Evolutionary conservation across 148 eudicot genomes (phyloP).

Genomic region (Chenopodium berlandieri): DNA sequence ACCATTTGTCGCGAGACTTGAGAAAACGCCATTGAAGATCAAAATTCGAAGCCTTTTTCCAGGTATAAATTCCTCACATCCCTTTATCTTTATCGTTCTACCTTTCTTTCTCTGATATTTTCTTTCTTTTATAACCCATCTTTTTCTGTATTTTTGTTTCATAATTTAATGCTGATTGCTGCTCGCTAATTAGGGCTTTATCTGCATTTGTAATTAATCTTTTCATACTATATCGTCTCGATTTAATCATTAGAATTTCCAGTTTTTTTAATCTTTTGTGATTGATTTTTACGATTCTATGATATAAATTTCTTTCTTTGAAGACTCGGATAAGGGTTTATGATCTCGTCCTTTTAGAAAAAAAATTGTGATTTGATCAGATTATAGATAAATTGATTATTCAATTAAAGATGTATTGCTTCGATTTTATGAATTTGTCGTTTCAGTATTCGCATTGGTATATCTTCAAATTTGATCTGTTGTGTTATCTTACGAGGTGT

Average conservation of each 20-base stretch:
- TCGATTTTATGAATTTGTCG: neutral
- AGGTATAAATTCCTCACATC: neutral
- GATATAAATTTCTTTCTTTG: too few relatives aligned
- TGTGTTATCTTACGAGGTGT: neutral
- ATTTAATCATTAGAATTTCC: neutral
- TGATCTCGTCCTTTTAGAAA: neutral
- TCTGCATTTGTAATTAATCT: neutral
- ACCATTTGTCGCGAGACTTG: neutral
- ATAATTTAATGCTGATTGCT: neutral
- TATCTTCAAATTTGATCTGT: neutral
- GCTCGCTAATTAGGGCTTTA: neutral
- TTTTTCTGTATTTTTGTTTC: neutral
- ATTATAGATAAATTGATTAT: neutral
- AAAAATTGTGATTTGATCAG: conserved; percentile 7
- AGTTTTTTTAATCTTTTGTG: neutral
- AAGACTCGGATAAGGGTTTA: neutral
- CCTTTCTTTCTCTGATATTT: neutral
- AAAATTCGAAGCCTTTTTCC: neutral
- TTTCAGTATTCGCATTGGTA: neutral
- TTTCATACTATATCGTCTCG: neutral
- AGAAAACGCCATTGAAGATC: conserved; percentile 14
- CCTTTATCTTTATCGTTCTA: neutral
- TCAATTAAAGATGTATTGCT: neutral
- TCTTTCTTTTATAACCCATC: neutral
- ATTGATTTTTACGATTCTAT: neutral